Evolutionary conservation across 2,329 filamentous ascomycete species (phyloP).

Genomic region (Fonsecaea erecta): DNA sequence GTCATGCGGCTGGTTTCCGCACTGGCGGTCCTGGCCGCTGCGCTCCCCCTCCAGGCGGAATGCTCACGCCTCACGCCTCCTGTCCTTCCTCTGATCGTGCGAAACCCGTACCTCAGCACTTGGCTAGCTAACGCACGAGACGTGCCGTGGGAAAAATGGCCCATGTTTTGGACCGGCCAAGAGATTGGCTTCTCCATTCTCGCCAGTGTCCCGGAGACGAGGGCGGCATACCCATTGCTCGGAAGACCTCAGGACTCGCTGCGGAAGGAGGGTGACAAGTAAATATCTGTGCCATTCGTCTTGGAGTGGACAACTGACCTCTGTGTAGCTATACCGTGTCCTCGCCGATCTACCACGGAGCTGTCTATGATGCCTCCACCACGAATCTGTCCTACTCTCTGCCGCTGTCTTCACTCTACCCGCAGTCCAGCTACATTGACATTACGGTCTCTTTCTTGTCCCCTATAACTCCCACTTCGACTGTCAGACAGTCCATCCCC

Average conservation of each 20-base stretch:
- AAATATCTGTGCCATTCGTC: slow-evolving; percentile 48
- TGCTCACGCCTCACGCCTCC: slow-evolving; percentile 54
- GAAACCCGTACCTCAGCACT: slow-evolving; percentile 73
- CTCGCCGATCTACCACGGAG: slow-evolving; percentile 63
- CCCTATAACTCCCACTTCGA: slow-evolving; percentile 80
- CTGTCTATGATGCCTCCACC: slow-evolving; percentile 70
- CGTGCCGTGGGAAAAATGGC: slow-evolving; percentile 81
- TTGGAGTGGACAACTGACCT: slow-evolving; percentile 2
- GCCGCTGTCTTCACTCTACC: slow-evolving; percentile 48
- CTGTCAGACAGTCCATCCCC: slow-evolving; percentile 78
- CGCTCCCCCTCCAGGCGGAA: slow-evolving; percentile 27
- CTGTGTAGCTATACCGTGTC: slow-evolving; percentile 59
- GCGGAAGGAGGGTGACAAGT: slow-evolving; percentile 66
- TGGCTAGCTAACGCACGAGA: slow-evolving; percentile 72
- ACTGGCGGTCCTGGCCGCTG: slow-evolving; percentile 28
- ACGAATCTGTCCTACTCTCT: slow-evolving; percentile 71
- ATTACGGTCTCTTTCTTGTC: slow-evolving; percentile 70
- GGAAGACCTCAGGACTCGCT: slow-evolving; percentile 70
- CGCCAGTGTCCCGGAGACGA: slow-evolving; percentile 64
- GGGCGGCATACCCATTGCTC: slow-evolving; percentile 66
- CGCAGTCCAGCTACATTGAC: slow-evolving; percentile 47
- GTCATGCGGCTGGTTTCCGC: slow-evolving; percentile 38
- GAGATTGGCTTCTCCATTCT: slow-evolving; percentile 69
- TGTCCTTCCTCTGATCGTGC: slow-evolving; percentile 72
- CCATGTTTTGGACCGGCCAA: slow-evolving; percentile 79